Percentiles rank a stretch among this genome's conserved stretches.
phyloP scores from a whole-genome alignment of 495 filamentous ascomycete genomes.

The Lophiotrema nucula region DNA sequence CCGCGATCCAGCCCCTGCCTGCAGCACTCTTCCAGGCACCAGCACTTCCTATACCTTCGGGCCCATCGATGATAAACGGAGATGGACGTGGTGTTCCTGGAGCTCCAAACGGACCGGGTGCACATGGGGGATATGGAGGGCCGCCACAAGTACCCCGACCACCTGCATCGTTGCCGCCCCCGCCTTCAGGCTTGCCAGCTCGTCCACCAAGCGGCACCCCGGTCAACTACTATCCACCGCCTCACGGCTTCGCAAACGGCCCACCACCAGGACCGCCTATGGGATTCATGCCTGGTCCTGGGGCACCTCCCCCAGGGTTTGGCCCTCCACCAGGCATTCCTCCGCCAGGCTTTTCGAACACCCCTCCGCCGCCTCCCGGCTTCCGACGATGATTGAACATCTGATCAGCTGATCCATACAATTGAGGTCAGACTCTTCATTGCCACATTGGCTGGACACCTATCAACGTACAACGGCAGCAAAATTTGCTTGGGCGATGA shows the following conservation, averaged over 20 bases:
- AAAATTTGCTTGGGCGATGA: too few relatives aligned
- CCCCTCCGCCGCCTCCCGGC: too few relatives aligned
- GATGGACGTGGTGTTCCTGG: slow-evolving; percentile 47
- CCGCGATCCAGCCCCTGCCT: slow-evolving; percentile 59
- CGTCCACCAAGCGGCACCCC: slow-evolving; percentile 79
- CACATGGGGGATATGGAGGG: slow-evolving; percentile 11
- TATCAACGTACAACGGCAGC: too few relatives aligned
- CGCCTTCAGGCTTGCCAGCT: slow-evolving; percentile 75
- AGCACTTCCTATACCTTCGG: slow-evolving; percentile 37
- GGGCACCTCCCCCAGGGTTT: not conserved
- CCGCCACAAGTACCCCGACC: slow-evolving; percentile 27
- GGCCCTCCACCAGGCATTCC: slow-evolving; percentile 39
- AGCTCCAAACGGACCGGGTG: slow-evolving; percentile 25
- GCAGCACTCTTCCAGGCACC: slow-evolving; percentile 49
- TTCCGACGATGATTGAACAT: too few relatives aligned
- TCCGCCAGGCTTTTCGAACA: slow-evolving; percentile 58
- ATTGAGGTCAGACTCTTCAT: too few relatives aligned
- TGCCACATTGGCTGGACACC: too few relatives aligned
- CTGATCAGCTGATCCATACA: too few relatives aligned
- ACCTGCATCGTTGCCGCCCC: slow-evolving; percentile 48
- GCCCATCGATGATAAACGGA: slow-evolving; percentile 51
- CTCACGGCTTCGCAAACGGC: slow-evolving; percentile 3
- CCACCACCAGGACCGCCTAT: slow-evolving; percentile 35
- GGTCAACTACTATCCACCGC: slow-evolving; percentile 54
- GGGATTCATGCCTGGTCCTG: slow-evolving; percentile 25